A percentile compares a stretch with the other conserved stretches of the same genome.
These are phyloP conservation scores for Apiospora marii DNA, from an alignment of 2,329 filamentous ascomycete genomes.

Conservation along the genomic window DNA sequence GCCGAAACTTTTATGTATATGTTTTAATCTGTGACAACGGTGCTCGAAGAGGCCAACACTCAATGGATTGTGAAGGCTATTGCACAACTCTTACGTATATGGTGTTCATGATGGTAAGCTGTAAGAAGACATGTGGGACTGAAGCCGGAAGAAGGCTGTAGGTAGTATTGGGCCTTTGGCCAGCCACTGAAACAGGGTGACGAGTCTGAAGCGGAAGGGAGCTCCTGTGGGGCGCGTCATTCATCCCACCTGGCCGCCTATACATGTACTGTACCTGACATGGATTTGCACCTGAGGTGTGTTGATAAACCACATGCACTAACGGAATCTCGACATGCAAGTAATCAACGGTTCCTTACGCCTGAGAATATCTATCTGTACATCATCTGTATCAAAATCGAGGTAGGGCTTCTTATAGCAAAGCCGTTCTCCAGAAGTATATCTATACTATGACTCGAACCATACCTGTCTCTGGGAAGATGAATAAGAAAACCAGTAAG, in stretches of 20 bases:
- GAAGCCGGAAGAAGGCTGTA: constrained; percentile 2
- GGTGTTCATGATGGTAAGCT: constrained; percentile 7
- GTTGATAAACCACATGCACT: background rate
- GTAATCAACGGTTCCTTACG: background rate
- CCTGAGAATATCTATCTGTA: too few species aligned
- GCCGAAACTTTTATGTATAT: background rate
- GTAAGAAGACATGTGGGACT: constrained; percentile 9
- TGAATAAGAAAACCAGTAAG: background rate
- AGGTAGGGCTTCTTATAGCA: too few species aligned
- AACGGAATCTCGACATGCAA: background rate
- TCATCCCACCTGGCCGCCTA: background rate
- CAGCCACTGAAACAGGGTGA: constrained; percentile 12
- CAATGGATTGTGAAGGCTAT: constrained; percentile 1
- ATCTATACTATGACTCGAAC: background rate
- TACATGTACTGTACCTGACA: too few species aligned
- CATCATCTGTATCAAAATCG: too few species aligned
- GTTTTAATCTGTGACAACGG: background rate
- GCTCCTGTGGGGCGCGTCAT: constrained; percentile 16
- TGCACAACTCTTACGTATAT: constrained; percentile 6
- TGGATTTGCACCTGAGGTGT: background rate
- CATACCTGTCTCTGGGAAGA: background rate
- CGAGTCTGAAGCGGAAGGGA: background rate
- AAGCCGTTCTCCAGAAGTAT: background rate
- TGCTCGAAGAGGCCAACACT: background rate
- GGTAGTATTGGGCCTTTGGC: background rate